Base-by-base conservation (phyloP, 768 basidiomycete species). In the Naematelia encephala region DNA sequence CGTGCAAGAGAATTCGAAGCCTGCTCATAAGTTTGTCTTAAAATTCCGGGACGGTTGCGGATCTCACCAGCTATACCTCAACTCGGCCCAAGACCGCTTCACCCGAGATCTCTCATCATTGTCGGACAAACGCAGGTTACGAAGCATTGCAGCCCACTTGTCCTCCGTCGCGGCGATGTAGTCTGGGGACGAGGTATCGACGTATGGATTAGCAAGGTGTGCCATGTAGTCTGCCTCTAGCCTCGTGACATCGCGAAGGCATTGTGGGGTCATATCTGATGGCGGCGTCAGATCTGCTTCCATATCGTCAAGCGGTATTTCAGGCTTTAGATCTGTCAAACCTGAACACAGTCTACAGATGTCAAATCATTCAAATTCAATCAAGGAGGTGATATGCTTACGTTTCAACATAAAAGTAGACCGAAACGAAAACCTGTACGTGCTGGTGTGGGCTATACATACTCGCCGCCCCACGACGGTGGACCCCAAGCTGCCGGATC, bases 401-500 rank as follows among this genome's bases (percentile, higher is more conserved):
- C 51, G 25, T 30, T 4, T 53, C 51, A 16, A 34, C 19, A n/a
- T 53, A 53, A 28, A 29, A 14, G 16, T 28, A 16, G 14, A 28
- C 26, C 11, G 29, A 4, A 11, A 53, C 8, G 14, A 53, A 16
- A n/a, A 13, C 12, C 34, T 19, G 25, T 12, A 39, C 51, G n/a
- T 19, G 28, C 11, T 53, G 25, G 4, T 29, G 19, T 16, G 34
- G 25, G 13, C 19, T n/a, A 28, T 53, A 53, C 10, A 53, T 22
- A 4, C 2, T 29, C 16, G 51, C 51, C 51, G 51, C 30, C 19
- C n/a, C 51, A 16, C 34, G 4, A 13, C 29, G 23, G 51, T 21
- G 19, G 8, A 53, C n/a, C 3, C 51, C 51, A 8, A 53, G 51
- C 23, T 53, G 26, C 3, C 34, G 51, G 16, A 53, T 39, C 34